phyloP scores from a whole-genome alignment of 768 basidiomycete genomes.

The Hypholoma fasciculare region DNA sequence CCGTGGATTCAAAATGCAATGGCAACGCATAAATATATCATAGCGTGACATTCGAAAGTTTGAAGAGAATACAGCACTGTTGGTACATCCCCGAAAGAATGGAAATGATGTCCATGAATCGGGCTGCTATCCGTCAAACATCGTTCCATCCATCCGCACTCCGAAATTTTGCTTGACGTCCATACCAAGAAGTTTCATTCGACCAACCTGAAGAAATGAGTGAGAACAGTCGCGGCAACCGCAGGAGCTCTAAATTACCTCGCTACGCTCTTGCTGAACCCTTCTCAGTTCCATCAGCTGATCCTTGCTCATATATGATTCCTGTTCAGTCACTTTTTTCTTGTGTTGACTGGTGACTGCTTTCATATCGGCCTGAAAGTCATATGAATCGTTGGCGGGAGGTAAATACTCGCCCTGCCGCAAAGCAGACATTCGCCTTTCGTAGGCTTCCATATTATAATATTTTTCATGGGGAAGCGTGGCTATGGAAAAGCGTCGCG shows the following conservation, averaged over 20 bases:
- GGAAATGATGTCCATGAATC: too few species aligned
- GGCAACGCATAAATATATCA: too few species aligned
- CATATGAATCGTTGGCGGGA: slow-evolving; percentile 70
- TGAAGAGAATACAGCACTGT: too few species aligned
- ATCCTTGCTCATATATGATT: slow-evolving; percentile 75
- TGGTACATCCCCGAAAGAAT: too few species aligned
- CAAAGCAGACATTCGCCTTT: slow-evolving; percentile 80
- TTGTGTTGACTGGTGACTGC: slow-evolving; percentile 73
- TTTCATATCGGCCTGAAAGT: slow-evolving; percentile 82
- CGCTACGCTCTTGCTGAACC: slow-evolving; percentile 83
- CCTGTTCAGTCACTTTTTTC: slow-evolving; percentile 63
- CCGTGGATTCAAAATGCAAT: too few species aligned
- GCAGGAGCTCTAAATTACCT: slow-evolving; percentile 47
- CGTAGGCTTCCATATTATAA: slow-evolving; percentile 87
- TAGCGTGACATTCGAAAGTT: too few species aligned
- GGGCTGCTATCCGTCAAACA: slow-evolving; percentile 25
- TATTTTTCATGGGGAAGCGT: slow-evolving; percentile 95
- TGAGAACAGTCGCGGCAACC: background rate
- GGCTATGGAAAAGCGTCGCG: slow-evolving; percentile 41
- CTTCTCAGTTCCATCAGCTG: slow-evolving; percentile 79
- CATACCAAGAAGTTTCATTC: slow-evolving; percentile 88
- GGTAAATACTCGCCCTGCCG: slow-evolving; percentile 84
- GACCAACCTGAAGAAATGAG: slow-evolving; percentile 52
- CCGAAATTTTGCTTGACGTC: slow-evolving; percentile 84
- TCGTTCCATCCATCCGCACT: slow-evolving; percentile 77